Base-by-base conservation (phyloP, 305 asterid species). In the Striga hermonthica region DNA sequence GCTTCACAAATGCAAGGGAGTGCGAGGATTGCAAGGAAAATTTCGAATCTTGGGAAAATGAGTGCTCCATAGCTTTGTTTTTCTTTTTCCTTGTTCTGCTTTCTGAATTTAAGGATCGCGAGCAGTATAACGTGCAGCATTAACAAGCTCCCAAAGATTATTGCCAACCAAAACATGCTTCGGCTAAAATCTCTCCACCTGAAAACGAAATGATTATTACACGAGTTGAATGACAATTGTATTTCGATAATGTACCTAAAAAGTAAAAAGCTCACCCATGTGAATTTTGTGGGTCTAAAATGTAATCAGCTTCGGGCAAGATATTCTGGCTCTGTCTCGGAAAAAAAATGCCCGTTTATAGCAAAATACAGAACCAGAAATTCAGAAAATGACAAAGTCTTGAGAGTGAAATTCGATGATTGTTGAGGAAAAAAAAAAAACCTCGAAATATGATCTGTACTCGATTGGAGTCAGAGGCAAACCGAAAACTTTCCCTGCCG, bases 121-220 rank as follows among this genome's bases (percentile, higher is more conserved):
- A 90, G 75, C 10, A 87, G 66, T 61, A 86, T 67, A 49, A 73
- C 80, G 66, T 92, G 97, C 69, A 88, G 54, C 54, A 86, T 28
- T 49, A 84, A 44, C 81, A 87, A 77, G 77, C 88, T 43, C 74
- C 85, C 86, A 3, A 81, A 76, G 34, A 90, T 86, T 43, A 83
- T 77, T 1, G 90, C 94, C 71, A 90, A 66, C 98, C 98, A 92
- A 74, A 92, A 87, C 94, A 92, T 84, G 83, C 93, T 86, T 80
- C 97, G 66, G 52, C 84, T 66, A 77, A 92, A 92, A 75, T 90
- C 89, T 78, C 95, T 84, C 98, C 98, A 92, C 84, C 98, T 92
- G 64, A 62, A 52, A 50, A 52, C 7, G 7, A 52, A 52, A 0
- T 4, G 31, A 22, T 22, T 22, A 22, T 22, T 22, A 22, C 2